Evolutionary conservation across 1,284 basidiomycete genomes (phyloP).

Genomic region (Cutaneotrichosporon sp.): DNA sequence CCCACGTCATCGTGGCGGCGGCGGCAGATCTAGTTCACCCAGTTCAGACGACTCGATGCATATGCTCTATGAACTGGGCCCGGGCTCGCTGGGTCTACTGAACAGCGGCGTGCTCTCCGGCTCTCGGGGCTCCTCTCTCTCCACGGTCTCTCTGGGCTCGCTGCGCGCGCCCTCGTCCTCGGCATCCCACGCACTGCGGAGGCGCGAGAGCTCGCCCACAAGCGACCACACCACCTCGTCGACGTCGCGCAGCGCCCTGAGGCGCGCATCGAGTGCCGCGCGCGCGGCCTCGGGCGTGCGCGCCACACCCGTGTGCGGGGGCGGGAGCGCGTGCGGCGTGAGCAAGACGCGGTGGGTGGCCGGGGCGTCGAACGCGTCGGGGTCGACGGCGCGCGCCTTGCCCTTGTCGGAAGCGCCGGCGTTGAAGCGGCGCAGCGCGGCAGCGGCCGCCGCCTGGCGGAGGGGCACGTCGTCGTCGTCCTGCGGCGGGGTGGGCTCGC

Average conservation of each 20-base stretch:
- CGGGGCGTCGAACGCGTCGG: conserved; percentile 13
- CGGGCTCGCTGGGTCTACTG: not conserved
- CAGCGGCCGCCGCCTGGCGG: conserved; percentile 16
- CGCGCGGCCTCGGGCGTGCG: conserved; percentile 43
- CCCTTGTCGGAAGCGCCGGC: conserved; percentile 18
- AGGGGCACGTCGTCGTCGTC: not conserved
- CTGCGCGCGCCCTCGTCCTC: conserved; percentile 22
- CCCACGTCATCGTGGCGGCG: too few species aligned
- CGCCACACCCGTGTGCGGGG: not conserved
- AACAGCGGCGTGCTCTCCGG: not conserved
- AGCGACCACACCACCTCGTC: conserved; percentile 68
- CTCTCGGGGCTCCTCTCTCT: not conserved
- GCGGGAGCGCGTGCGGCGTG: conserved; percentile 5
- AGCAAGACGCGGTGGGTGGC: conserved; percentile 22
- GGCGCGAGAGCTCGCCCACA: conserved; percentile 71
- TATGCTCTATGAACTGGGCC: not conserved
- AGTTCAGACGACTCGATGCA: too few species aligned
- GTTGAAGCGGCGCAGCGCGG: conserved; percentile 16
- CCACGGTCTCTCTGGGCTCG: not conserved
- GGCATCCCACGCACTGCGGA: conserved; percentile 62
- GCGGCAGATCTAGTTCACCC: too few species aligned
- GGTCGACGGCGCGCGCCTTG: conserved; percentile 10
- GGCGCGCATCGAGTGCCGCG: conserved; percentile 74
- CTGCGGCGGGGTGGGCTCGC: not conserved
- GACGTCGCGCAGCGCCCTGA: conserved; percentile 72